Evolutionary conservation across 192 early-diverging fungal genomes (phyloP), one percentile per base, ranked within the genome.

Genomic region (Phlyctochytrium planicorne): DNA sequence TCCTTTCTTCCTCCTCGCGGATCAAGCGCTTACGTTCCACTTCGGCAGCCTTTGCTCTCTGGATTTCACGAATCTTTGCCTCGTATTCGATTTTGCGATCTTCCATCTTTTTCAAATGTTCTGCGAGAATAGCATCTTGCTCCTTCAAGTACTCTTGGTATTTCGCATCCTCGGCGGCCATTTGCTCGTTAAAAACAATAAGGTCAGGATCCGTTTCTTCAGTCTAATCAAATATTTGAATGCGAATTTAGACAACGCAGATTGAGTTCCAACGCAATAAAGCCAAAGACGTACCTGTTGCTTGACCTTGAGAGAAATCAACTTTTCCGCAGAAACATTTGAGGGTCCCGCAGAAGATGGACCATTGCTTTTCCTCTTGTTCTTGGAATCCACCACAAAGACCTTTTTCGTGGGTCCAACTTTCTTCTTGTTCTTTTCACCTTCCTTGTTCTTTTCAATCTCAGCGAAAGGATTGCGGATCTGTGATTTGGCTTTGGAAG

Each of bases 361-460:
- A n/a, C n/a, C n/a, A n/a, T n/a, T n/a, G n/a, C n/a, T n/a, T 29
- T 57, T 57, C 55, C 27, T 57, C 55, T 57, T 57, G 25, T 57
- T 57, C 55, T 25, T 25, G 27, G 55, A 27, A 25, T 57, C 55
- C 10, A 57, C 10, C 14, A 57, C 27, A 57, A 57, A 6, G 6
- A 47, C 25, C 55, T 57, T 57, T 29, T 25, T 57, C 55, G 16
- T 57, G 12, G 20, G 20, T 27, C 27, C 27, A 27, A 12, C 40
- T 10, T 50, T 10, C 55, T 14, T 57, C 55, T 57, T 57, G 10
- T 57, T 57, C 16, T 29, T 25, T 14, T 57, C 55, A 20, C 27
- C 55, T 29, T 57, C 27, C 25, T 57, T 57, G 20, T 57, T 29
- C 55, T 57, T 57, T 12, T n/a, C n/a, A n/a, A 12, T 29, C 25